Evolutionary conservation across 345 rosid species (phyloP), one percentile per base, ranked within the genome.

Genomic region (Pistacia vera): DNA sequence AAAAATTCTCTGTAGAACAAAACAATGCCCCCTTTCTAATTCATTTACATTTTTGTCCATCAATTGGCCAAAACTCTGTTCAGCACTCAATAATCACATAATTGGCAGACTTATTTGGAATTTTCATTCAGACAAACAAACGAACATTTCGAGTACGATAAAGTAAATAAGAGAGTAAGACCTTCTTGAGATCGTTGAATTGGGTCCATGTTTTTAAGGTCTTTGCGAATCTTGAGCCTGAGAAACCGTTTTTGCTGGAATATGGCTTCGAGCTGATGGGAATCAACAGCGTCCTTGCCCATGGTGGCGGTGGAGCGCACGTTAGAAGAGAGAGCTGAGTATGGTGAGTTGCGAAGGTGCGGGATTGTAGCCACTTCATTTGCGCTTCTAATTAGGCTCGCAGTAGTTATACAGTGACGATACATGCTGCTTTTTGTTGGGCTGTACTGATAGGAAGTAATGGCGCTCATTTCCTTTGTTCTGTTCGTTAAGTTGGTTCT

Each of bases 131-230:
- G 75, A 35, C 67, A 56, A 61, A 74, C 16, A 56, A 62, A 79
- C 75, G 75, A 79, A 75, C 76, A 75, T 22, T 30, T 56, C 13
- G 58, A 7, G 3, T 20, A 55, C 62, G 22, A 54, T 41, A 1
- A 48, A 14, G 36, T 0, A 72, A 65, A 46, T 8, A 58, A 73
- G 1, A 63, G 6, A 0, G 1, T 1, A 3, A 7, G 1, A 63
- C 76, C 69, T 33, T 63, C 66, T 57, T 17, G 57, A 56, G 57
- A 57, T 75, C 59, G 67, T 59, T 67, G 78, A 48, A 66, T 2
- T 22, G 78, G 73, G 33, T 67, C 78, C 78, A 75, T 75, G 72
- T 49, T 66, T 60, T 68, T 67, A 9, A 75, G 78, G 25, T 44
- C 66, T 46, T 75, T 58, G 20, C 73, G 73, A 48, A 75, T 58